Percentiles rank a stretch among this genome's conserved stretches.
phyloP scores from a whole-genome alignment of 2,329 filamentous ascomycete genomes.

The Teratosphaeria epicoccoides region DNA sequence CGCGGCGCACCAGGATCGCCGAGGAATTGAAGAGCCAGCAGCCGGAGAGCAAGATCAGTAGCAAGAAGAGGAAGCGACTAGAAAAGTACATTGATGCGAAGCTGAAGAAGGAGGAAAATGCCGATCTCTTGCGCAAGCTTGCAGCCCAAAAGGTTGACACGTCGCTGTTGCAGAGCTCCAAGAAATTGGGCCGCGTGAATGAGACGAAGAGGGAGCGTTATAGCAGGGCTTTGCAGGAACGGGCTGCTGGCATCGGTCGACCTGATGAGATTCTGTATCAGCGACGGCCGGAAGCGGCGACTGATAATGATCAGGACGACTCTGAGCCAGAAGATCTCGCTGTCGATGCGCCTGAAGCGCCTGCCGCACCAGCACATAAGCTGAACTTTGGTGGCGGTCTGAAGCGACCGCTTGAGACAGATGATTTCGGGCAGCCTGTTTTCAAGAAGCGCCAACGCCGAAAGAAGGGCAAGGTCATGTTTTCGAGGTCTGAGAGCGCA shows the following conservation, averaged over 20 bases:
- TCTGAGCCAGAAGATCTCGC: background rate
- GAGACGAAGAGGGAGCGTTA: constrained; percentile 63
- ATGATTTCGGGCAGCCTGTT: constrained; percentile 67
- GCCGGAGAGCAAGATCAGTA: constrained; percentile 45
- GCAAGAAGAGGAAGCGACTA: constrained; percentile 57
- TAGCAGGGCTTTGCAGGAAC: constrained; percentile 47
- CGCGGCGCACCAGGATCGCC: constrained; percentile 41
- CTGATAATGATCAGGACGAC: constrained; percentile 3
- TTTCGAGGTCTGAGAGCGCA: constrained; percentile 17
- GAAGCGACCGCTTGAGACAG: constrained; percentile 74
- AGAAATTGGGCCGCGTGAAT: constrained; percentile 59
- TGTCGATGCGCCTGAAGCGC: background rate
- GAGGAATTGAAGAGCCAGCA: constrained; percentile 45
- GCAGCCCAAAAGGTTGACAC: constrained; percentile 72
- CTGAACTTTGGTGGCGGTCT: constrained; percentile 59
- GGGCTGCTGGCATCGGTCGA: constrained; percentile 51
- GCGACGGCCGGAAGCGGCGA: constrained; percentile 17
- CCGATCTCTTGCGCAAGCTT: constrained; percentile 72
- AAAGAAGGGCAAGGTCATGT: constrained; percentile 28
- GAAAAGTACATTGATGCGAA: constrained; percentile 78
- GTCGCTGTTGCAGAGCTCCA: constrained; percentile 66
- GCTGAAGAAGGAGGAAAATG: constrained; percentile 85
- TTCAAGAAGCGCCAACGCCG: constrained; percentile 66
- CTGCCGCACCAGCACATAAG: background rate
- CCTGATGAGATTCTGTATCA: constrained; percentile 46